Base-by-base conservation (phyloP, 108 stramenopile species). In the Stephanodiscus minutulus region DNA sequence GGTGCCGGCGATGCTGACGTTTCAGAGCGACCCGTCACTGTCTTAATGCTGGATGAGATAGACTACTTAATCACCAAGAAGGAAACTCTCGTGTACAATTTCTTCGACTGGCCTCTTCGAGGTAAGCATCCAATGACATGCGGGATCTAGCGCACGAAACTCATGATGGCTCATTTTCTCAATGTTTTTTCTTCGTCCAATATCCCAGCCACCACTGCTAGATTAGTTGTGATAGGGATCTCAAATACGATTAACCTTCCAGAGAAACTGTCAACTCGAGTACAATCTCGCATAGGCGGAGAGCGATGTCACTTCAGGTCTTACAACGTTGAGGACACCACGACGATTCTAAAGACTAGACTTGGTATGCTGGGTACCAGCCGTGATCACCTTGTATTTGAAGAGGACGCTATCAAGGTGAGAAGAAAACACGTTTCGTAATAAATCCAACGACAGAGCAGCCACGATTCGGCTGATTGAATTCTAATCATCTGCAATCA, bases 181-280 rank as follows among this genome's bases (percentile, higher is more conserved):
- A 41, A 50, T 6, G 5, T 33, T 52, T 25, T 25, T 10, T 53
- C 24, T 25, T 2, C 20, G n/a, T n/a, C n/a, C n/a, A n/a, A 27
- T 25, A 10, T 27, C 52, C 11, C 25, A 53, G 57, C 77, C 17
- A 68, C 64, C 36, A 37, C 61, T 20, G 67, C 74, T 0, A 76
- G 88, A 13, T 77, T 96, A 9, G 82, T 97, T 13, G 92, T 98
- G 13, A 76, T 99, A 27, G 99, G 98, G 13, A 97, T 99, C 59
- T 96, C 99, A 13, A 99, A 99, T 82, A 99, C 99, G 31, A 84
- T 99, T 60, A 96, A 99, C 74, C 80, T 99, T 15, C 95, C 97
- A 13, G 97, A 98, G 55, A 82, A 90, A 37, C 77, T 99, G 24
- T 73, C 86, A 15, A 85, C 86, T 28, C 82, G 93, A 59, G 83